phyloP scores from a whole-genome alignment of 2,329 filamentous ascomycete genomes.

The Aspergillus bombycis region DNA sequence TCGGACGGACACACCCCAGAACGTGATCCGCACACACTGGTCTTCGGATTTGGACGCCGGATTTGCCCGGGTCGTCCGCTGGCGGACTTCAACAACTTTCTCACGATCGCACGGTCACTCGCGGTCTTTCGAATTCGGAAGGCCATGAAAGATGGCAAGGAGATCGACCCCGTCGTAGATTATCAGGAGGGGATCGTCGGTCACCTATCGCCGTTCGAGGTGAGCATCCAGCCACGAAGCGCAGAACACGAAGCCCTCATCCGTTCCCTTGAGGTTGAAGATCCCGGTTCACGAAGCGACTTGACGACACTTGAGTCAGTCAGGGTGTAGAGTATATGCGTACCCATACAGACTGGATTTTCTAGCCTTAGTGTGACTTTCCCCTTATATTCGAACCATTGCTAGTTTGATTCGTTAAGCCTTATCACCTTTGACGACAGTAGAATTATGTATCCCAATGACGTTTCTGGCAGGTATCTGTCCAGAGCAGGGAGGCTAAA shows the following conservation, averaged over 20 bases:
- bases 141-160: constrained; percentile 16
- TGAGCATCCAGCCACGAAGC: constrained; percentile 39
- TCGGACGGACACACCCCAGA: constrained; percentile 35
- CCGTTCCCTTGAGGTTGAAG: constrained; percentile 34
- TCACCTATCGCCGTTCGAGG: constrained; percentile 40
- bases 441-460: no score
- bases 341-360: no score
- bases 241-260: constrained; percentile 35
- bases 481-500: no score
- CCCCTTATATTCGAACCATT: no score
- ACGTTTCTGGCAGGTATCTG: no score
- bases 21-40: constrained; percentile 36
- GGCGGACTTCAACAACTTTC: constrained; percentile 43
- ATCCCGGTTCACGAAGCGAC: constrained; percentile 35
- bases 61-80: constrained; percentile 46
- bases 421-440: no score
- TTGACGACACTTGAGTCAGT: background rate
- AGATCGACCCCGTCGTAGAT: constrained; percentile 39
- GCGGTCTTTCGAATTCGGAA: constrained; percentile 52
- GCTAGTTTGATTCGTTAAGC: no score
- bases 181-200: constrained; percentile 38
- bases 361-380: no score
- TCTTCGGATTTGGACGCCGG: constrained; percentile 44
- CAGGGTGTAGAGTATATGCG: constrained; percentile 7
- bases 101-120: constrained; percentile 49